Conservation (phyloP, 768 basidiomycete species). For the Lepiota subincarnata region DNA sequence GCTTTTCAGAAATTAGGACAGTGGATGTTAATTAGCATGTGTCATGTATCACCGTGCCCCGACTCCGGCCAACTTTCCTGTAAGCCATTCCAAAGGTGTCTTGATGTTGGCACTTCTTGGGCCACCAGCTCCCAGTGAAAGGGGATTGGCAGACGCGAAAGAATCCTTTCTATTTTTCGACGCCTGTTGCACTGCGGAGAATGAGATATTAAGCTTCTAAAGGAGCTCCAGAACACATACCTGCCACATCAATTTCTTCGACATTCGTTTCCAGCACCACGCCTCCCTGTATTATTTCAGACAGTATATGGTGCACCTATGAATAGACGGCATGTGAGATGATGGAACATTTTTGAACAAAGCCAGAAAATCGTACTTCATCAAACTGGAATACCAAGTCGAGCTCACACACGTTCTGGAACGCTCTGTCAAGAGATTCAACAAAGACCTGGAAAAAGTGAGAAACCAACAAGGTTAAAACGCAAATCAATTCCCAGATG, state of each 20-base stretch:
- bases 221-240: constrained; percentile 36
- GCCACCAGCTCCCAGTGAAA: constrained; percentile 66
- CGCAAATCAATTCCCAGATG: constrained; percentile 16
- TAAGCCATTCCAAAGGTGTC: constrained; percentile 77
- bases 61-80: constrained; percentile 66
- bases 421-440: constrained; percentile 91
- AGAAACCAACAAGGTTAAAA: not conserved
- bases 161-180: constrained; percentile 74
- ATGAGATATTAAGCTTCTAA: not conserved
- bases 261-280: constrained; percentile 94
- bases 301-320: constrained; percentile 90
- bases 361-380: constrained; percentile 52
- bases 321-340: not conserved
- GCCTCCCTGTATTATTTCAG: constrained; percentile 97
- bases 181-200: constrained; percentile 57
- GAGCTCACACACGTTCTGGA: constrained; percentile 97
- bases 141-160: constrained; percentile 76
- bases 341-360: not conserved
- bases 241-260: constrained; percentile 71
- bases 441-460: constrained; percentile 76
- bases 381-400: constrained; percentile 99
- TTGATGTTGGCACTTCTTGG: constrained; percentile 57
- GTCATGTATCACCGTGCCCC: constrained; percentile 29
- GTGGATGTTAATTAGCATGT: not conserved
- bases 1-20: not conserved